Evolutionary conservation across 2,329 filamentous ascomycete genomes (phyloP).

Genomic region (Hypoxylon sp.): DNA sequence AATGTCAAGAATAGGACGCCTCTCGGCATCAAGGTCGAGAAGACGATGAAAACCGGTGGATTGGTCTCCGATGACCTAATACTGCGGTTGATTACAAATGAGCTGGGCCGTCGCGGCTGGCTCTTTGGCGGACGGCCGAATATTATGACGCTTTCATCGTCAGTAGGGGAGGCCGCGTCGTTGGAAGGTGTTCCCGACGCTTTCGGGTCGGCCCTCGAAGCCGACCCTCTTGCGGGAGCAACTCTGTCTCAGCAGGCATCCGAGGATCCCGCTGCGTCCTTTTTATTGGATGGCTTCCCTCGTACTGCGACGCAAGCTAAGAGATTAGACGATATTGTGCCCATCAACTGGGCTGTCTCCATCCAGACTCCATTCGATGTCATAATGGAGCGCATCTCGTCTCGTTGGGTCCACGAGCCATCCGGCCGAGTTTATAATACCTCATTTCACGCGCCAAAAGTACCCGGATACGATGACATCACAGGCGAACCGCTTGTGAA

Average conservation of each 20-base stretch:
- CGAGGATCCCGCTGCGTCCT: slow-evolving; percentile 83
- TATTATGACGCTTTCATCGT: slow-evolving; percentile 65
- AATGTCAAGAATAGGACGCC: slow-evolving; percentile 92
- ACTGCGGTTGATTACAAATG: slow-evolving; percentile 89
- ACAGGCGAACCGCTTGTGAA: slow-evolving; percentile 89
- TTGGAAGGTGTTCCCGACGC: slow-evolving; percentile 54
- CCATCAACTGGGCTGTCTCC: slow-evolving; percentile 94
- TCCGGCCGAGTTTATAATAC: slow-evolving; percentile 97
- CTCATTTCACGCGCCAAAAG: slow-evolving; percentile 86
- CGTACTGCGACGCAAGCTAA: slow-evolving; percentile 85
- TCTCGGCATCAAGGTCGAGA: slow-evolving; percentile 90
- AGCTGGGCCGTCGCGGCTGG: slow-evolving; percentile 89
- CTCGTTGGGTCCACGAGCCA: slow-evolving; percentile 92
- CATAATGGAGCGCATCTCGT: slow-evolving; percentile 89
- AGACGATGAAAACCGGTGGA: slow-evolving; percentile 85
- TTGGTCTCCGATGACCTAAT: slow-evolving; percentile 95
- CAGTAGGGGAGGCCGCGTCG: slow-evolving; percentile 56
- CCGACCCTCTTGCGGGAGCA: slow-evolving; percentile 56
- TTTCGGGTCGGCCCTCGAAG: slow-evolving; percentile 58
- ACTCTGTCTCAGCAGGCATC: slow-evolving; percentile 61
- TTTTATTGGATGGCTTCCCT: slow-evolving; percentile 96
- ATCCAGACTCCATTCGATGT: slow-evolving; percentile 87
- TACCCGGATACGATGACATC: slow-evolving; percentile 85
- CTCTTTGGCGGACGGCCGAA: slow-evolving; percentile 66
- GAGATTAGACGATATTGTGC: slow-evolving; percentile 82